Base-by-base conservation (phyloP, 176 grass and related monocot genomes). In the Cenchrus americanus region DNA sequence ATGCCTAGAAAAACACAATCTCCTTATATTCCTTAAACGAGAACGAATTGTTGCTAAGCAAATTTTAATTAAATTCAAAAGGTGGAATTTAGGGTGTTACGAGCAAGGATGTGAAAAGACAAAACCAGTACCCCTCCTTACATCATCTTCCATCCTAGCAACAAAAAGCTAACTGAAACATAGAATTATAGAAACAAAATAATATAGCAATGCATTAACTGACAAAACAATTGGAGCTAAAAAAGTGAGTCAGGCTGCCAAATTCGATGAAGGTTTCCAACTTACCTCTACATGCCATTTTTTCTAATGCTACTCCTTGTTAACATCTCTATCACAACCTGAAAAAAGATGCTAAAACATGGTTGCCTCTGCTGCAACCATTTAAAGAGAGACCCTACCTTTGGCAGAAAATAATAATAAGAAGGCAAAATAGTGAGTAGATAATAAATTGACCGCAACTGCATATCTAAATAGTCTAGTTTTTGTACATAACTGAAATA, bases 151-250 rank as follows among this genome's bases (percentile, higher is more conserved):
- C 26, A 65, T 65, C 15, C 27, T 30, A 65, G 7, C 27, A 34
- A 64, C 62, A 65, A 65, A 17, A 5, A 34, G 6, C 14, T 17
- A 34, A 34, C 27, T 17, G 62, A 65, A 65, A 65, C 27, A 40
- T 3, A 66, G 5, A 51, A 64, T 8, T 18, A 7, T 26, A 27
- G 11, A 62, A 13, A 37, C 8, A 34, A 13, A 65, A 27, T 7
- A 65, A 65, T 18, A 66, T 9, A 66, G 14, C 63, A 66, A 40
- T 8, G 3, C 15, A 40, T 40, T 10, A 66, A 66, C 30, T 18
- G 63, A 66, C 32, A 37, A 66, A 37, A 66, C 40, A 66, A 69
- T 69, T 44, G 66, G 40, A 43, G 66, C 66, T 69, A n/a, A 68
- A 43, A 43, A 43, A 43, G 19, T 69, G 66, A 14, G n/a, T 43